Percentiles rank a stretch among this genome's conserved stretches.
Conservation (phyloP, 176 grass and related monocot species). For the Zoysia pacifica region DNA sequence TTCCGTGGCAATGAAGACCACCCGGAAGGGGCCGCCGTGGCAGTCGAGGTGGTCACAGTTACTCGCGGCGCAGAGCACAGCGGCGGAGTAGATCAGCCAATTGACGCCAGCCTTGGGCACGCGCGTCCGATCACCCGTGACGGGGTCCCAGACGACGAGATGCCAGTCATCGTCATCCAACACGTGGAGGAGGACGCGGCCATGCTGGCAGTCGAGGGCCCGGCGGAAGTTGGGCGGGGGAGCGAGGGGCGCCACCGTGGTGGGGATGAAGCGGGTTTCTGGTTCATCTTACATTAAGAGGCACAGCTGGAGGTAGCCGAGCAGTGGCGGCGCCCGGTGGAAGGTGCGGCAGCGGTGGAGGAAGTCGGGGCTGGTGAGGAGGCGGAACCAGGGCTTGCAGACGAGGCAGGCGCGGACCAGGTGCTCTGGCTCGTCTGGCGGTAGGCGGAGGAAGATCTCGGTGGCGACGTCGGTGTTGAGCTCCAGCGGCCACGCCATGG, state of each 20-base stretch:
- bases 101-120: neutral
- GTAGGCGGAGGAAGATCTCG: neutral
- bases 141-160: neutral
- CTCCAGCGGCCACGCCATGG: neutral
- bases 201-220: neutral
- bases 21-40: neutral
- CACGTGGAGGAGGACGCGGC: neutral
- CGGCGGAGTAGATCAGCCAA: neutral
- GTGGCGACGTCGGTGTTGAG: neutral
- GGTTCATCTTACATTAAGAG: neutral
- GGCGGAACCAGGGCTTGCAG: neutral
- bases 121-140: neutral
- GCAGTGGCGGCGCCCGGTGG: neutral
- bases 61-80: neutral
- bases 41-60: neutral
- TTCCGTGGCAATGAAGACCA: neutral
- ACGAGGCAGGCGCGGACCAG: neutral
- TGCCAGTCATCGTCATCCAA: rapidly evolving
- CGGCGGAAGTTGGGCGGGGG: neutral
- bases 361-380: neutral
- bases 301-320: neutral
- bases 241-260: neutral
- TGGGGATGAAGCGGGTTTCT: neutral
- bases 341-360: neutral
- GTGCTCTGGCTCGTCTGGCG: neutral